A percentile compares a stretch with the other conserved stretches of the same genome.
phyloP scores from a whole-genome alignment of 2,329 filamentous ascomycete species.

The Aureobasidium sp. region DNA sequence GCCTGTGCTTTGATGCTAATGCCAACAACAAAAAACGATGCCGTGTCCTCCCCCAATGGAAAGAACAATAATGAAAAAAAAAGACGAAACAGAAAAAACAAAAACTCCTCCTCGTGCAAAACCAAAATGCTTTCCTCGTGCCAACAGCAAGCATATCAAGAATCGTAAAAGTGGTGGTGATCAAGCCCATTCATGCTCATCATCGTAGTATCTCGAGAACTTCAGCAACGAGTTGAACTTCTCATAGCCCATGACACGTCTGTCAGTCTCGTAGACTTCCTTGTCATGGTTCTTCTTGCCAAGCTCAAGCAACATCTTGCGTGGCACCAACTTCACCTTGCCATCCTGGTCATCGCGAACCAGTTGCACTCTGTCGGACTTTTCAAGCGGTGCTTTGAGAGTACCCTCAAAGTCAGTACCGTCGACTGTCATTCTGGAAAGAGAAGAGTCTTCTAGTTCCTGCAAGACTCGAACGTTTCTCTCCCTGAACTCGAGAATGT shows the following conservation, averaged over 20 bases:
- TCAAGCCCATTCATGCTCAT: conserved; percentile 19
- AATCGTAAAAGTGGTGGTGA: not conserved
- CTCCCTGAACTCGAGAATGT: conserved; percentile 41
- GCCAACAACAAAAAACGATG: too few species aligned
- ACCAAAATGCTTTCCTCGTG: not conserved
- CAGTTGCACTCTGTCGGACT: conserved; percentile 34
- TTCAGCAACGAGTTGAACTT: conserved; percentile 30
- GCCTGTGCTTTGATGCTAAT: too few species aligned
- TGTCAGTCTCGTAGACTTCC: conserved; percentile 22
- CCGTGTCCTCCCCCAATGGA: too few species aligned
- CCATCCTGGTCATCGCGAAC: conserved; percentile 24
- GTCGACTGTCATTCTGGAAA: not conserved
- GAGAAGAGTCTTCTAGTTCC: conserved; percentile 18
- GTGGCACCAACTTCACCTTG: conserved; percentile 28
- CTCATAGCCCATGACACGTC: conserved; percentile 26
- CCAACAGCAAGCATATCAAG: not conserved
- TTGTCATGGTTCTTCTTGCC: conserved; percentile 15
- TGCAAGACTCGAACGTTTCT: conserved; percentile 25
- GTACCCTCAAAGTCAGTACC: not conserved
- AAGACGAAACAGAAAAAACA: too few species aligned
- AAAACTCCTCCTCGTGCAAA: not conserved
- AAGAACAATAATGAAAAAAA: too few species aligned
- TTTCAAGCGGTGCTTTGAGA: not conserved
- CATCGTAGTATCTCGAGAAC: conserved; percentile 27
- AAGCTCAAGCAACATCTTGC: conserved; percentile 24